Conservation (phyloP, 2,329 filamentous ascomycete species). For the Colletotrichum aenigma region DNA sequence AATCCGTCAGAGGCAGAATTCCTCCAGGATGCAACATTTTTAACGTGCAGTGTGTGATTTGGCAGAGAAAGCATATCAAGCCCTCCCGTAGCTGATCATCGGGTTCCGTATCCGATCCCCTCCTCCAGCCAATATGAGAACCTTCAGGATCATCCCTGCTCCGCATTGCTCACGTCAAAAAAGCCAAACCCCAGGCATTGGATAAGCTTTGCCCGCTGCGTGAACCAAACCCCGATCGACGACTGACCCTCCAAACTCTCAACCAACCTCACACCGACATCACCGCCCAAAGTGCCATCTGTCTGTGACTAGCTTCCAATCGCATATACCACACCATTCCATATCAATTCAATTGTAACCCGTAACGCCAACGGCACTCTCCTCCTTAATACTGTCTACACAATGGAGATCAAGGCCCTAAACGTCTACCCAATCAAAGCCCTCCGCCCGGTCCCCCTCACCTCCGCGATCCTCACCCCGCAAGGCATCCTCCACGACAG, state of each 20-base stretch:
- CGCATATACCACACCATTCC: not conserved
- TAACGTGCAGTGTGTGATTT: not conserved
- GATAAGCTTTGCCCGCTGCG: not conserved
- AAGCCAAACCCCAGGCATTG: not conserved
- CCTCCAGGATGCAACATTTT: not conserved
- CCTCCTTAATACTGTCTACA: not conserved
- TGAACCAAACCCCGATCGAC: not conserved
- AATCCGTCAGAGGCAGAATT: not conserved
- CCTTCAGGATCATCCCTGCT: not conserved
- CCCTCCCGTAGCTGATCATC: not conserved
- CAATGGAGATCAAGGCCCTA: slow-evolving; percentile 37
- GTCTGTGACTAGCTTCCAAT: not conserved
- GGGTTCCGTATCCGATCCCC: not conserved
- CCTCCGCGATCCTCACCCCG: slow-evolving; percentile 57
- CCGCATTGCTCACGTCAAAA: not conserved
- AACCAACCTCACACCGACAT: slow-evolving; percentile 1
- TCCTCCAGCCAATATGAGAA: not conserved
- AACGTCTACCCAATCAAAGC: slow-evolving; percentile 79
- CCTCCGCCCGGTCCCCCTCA: slow-evolving; percentile 64
- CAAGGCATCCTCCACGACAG: slow-evolving; percentile 71
- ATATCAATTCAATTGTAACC: not conserved
- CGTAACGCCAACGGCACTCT: not conserved
- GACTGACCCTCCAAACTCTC: not conserved
- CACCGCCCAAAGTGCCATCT: not conserved
- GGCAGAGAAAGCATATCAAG: not conserved